Base-by-base conservation (phyloP, 1,139 yeast genomes). In the Hyphopichia khmerensis region DNA sequence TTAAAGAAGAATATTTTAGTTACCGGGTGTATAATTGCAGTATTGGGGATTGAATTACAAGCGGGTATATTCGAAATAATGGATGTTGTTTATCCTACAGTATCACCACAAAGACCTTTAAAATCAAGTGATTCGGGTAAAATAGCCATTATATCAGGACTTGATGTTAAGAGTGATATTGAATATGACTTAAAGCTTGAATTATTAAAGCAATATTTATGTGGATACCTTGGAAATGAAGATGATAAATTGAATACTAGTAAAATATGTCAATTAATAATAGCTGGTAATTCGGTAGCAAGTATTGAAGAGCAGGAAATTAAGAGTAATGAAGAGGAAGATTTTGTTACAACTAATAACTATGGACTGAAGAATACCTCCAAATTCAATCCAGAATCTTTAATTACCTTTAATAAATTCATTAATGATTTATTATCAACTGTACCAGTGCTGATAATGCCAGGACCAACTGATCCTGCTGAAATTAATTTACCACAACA, bases 401-500 rank as follows among this genome's bases (percentile, higher is more conserved):
- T 73, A 21, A 50, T 48, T 18, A 50, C 57, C 17, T 66, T 91
- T 21, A 95, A 89, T 50, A 55, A 59, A 13, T 81, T 84, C 51
- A 51, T 91, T 6, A 62, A 71, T 3, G 85, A 84, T n/a, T 48
- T 88, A 3, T 64, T 83, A 3, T 62, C 73, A 9, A 71, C 84
- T 4, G 63, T 89, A 16, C 85, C 95, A 0, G 80, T 91, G 5
- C 77, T 84, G 31, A 59, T 95, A 3, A 76, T 93, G 82, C 96
- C 99, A 0, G 99, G 99, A 4, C 75, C 68, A 4, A 65, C 72
- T 7, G 99, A 93, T 60, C 96, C 97, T 0, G 82, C 90, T 8
- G 96, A 87, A 50, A 69, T 78, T 15, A 80, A 95, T 43, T 64
- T 89, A 47, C 99, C 99, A 0, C 98, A 93, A 62, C 96, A 87